Evolutionary conservation across 768 basidiomycete genomes (phyloP).

Genomic region (Pulveroboletus sp.): DNA sequence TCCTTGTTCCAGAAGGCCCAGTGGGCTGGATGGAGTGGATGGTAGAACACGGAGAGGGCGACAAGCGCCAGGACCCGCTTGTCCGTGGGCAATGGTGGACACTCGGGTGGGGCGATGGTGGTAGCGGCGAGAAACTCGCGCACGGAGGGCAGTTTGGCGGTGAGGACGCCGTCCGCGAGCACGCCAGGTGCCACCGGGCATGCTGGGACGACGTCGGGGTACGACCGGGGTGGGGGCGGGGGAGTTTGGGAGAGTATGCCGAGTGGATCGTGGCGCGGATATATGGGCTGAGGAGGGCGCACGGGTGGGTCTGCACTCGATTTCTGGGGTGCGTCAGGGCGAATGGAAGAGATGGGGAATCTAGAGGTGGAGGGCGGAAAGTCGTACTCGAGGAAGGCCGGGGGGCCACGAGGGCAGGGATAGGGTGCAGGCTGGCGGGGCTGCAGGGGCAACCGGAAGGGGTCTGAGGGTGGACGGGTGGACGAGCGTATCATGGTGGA

Average conservation of each 20-base stretch:
- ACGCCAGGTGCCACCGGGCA: slow-evolving; percentile 34
- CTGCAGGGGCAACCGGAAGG: slow-evolving; percentile 15
- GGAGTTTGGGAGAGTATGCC: slow-evolving; percentile 23
- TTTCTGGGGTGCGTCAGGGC: slow-evolving; percentile 27
- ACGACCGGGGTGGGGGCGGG: slow-evolving; percentile 18
- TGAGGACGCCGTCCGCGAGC: slow-evolving; percentile 39
- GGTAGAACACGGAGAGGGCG: slow-evolving; percentile 56
- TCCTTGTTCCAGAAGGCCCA: slow-evolving; percentile 62
- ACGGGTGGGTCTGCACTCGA: slow-evolving; percentile 19
- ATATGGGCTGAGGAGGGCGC: slow-evolving; percentile 23
- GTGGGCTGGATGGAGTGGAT: slow-evolving; percentile 52
- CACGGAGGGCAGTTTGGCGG: slow-evolving; percentile 47
- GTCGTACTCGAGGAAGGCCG: slow-evolving; percentile 17
- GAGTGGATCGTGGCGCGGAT: slow-evolving; percentile 33
- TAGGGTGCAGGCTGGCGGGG: slow-evolving; percentile 11
- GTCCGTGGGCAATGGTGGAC: slow-evolving; percentile 38
- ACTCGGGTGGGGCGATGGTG: slow-evolving; percentile 38
- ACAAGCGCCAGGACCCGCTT: slow-evolving; percentile 50
- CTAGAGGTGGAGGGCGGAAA: slow-evolving; percentile 23
- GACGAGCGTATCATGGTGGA: slow-evolving; percentile 18
- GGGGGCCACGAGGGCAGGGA: slow-evolving; percentile 13
- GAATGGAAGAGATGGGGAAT: slow-evolving; percentile 39
- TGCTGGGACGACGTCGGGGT: slow-evolving; percentile 19
- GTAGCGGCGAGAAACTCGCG: slow-evolving; percentile 43
- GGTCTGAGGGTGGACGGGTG: neutral